Conservation (phyloP, 2,329 filamentous ascomycete genomes). For the Ceratocystiopsis sp. region DNA sequence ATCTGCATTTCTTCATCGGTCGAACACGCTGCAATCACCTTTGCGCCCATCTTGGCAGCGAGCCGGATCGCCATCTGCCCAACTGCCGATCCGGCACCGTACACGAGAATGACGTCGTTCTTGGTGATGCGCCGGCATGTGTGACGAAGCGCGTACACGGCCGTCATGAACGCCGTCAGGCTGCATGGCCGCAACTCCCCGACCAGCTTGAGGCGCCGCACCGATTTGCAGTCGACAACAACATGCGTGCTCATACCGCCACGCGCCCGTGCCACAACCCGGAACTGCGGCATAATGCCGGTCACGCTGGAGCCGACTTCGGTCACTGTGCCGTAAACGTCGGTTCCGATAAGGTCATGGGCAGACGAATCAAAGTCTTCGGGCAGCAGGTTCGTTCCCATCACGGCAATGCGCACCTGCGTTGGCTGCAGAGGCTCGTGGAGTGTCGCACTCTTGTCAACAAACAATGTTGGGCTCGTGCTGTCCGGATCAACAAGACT, state of each 20-base stretch:
- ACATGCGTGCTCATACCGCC: slow-evolving; percentile 20
- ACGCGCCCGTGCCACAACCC: slow-evolving; percentile 23
- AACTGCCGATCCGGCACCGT: slow-evolving; percentile 23
- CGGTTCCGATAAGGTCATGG: slow-evolving; percentile 12
- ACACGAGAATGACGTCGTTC: slow-evolving; percentile 22
- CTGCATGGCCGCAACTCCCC: slow-evolving; percentile 12
- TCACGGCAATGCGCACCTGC: slow-evolving; percentile 25
- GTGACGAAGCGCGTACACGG: slow-evolving; percentile 22
- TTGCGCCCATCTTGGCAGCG: slow-evolving; percentile 11
- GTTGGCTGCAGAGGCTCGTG: slow-evolving; percentile 11
- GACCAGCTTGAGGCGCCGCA: slow-evolving; percentile 12
- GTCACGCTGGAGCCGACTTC: slow-evolving; percentile 17
- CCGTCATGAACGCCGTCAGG: slow-evolving; percentile 23
- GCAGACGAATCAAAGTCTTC: slow-evolving; percentile 16
- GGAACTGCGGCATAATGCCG: slow-evolving; percentile 19
- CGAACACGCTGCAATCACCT: slow-evolving; percentile 24
- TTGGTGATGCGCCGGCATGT: slow-evolving; percentile 13
- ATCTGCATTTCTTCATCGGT: slow-evolving; percentile 19
- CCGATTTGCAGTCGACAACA: slow-evolving; percentile 20
- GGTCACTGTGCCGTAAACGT: slow-evolving; percentile 22
- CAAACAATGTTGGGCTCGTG: slow-evolving; percentile 3
- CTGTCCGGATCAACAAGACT: neutral
- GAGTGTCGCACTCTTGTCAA: slow-evolving; percentile 3
- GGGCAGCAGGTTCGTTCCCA: slow-evolving; percentile 18
- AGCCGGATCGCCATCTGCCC: slow-evolving; percentile 27